Evolutionary conservation across 2,329 filamentous ascomycete species (phyloP).

Genomic region (Graphilbum sp.): DNA sequence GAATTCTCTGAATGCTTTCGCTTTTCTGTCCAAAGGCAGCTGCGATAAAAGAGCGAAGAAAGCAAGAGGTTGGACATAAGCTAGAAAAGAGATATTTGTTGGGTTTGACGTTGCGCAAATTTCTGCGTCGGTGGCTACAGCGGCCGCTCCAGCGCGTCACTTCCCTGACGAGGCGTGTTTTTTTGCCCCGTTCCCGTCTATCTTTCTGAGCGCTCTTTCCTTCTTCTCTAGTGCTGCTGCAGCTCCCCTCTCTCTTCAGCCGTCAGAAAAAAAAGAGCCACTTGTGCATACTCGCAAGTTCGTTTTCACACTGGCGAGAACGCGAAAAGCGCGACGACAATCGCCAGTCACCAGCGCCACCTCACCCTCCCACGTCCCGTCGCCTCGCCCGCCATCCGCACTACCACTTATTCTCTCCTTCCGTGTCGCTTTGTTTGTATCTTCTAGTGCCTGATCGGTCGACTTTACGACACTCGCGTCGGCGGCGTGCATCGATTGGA

Average conservation of each 20-base stretch:
- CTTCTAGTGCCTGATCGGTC: too few species aligned
- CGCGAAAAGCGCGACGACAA: slow-evolving; percentile 4
- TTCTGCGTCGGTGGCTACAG: too few species aligned
- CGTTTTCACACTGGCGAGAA: not conserved
- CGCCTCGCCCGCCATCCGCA: not conserved
- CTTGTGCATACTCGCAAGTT: slow-evolving; percentile 1
- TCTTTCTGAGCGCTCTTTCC: too few species aligned
- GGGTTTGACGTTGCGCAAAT: too few species aligned
- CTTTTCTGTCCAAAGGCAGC: too few species aligned
- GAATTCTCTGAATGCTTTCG: too few species aligned
- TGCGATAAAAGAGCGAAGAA: too few species aligned
- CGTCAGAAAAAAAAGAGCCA: not conserved
- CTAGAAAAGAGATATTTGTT: too few species aligned
- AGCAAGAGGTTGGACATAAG: too few species aligned
- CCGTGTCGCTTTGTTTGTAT: too few species aligned
- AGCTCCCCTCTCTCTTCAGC: not conserved
- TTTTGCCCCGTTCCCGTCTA: too few species aligned
- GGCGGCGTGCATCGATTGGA: not conserved
- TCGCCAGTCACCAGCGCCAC: not conserved
- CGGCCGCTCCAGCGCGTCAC: not conserved
- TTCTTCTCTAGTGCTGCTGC: not conserved
- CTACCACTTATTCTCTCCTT: not conserved
- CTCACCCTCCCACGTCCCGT: not conserved
- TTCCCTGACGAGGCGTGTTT: not conserved
- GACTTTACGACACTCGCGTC: too few species aligned